A percentile compares a stretch with the other conserved stretches of the same genome.
Conservation (phyloP, 345 rosid species). For the Eucalyptus caleyi region DNA sequence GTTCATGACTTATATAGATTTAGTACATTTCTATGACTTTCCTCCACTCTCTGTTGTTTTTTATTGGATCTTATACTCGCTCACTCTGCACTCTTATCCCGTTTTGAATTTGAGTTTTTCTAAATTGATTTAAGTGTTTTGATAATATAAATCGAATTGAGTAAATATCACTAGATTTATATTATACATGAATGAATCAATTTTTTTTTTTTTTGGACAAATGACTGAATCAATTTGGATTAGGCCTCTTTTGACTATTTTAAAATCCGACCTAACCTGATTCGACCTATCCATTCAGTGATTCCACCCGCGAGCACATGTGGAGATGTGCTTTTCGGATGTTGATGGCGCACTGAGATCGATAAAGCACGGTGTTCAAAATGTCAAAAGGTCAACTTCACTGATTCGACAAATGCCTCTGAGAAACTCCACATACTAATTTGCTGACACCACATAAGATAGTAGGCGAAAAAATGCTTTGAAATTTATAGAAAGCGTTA, state of each 20-base stretch:
- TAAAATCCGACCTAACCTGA: accelerated
- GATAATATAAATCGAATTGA: too few species aligned
- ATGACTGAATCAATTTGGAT: accelerated
- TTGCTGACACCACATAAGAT: neutral
- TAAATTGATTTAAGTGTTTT: too few species aligned
- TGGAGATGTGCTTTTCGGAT: neutral
- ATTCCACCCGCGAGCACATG: accelerated
- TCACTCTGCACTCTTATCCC: accelerated
- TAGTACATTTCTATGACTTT: accelerated
- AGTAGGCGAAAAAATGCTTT: neutral
- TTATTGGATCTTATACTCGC: accelerated
- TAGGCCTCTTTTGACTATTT: accelerated
- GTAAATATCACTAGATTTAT: too few species aligned
- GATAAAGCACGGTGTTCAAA: neutral
- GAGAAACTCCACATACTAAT: neutral
- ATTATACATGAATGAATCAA: accelerated
- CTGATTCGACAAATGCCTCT: neutral
- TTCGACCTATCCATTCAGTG: accelerated
- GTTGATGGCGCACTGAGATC: neutral
- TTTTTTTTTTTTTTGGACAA: too few species aligned
- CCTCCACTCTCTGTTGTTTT: accelerated
- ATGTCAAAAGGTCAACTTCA: neutral
- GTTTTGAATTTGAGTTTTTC: too few species aligned
- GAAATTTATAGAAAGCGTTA: neutral
- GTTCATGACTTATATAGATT: accelerated